phyloP scores from a whole-genome alignment of 2,329 filamentous ascomycete species.

The Orbilia quercus region DNA sequence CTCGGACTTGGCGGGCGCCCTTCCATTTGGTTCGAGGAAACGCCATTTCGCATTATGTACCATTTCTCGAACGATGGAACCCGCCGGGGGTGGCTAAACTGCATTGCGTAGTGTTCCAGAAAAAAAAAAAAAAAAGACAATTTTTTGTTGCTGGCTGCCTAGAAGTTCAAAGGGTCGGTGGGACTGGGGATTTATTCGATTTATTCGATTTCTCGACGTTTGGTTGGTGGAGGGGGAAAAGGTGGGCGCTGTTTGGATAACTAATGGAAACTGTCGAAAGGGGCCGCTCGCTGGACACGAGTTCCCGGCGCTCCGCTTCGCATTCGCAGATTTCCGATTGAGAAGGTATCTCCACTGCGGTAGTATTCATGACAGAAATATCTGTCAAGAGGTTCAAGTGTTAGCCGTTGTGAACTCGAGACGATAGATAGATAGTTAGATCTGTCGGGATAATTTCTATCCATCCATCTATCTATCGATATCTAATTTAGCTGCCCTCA shows the following conservation, averaged over 20 bases:
- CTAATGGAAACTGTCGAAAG: slow-evolving; percentile 9
- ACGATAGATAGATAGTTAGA: too few relatives aligned
- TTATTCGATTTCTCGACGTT: slow-evolving; percentile 12
- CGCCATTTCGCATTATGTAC: too few relatives aligned
- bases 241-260: background rate
- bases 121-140: slow-evolving; percentile 35
- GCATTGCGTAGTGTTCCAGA: slow-evolving; percentile 54
- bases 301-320: slow-evolving; percentile 22
- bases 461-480: too few relatives aligned
- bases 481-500: too few relatives aligned
- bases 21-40: slow-evolving; percentile 14
- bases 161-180: slow-evolving; percentile 18
- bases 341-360: slow-evolving; percentile 23
- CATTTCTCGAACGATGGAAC: too few relatives aligned
- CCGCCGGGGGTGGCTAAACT: slow-evolving; percentile 39
- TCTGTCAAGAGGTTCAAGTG: background rate
- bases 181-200: slow-evolving; percentile 24
- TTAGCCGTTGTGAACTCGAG: background rate
- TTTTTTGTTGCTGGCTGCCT: slow-evolving; percentile 36
- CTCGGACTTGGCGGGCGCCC: slow-evolving; percentile 46
- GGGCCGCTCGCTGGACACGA: slow-evolving; percentile 39
- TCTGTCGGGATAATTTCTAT: too few relatives aligned
- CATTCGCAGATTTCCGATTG: slow-evolving; percentile 23
- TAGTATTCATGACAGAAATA: slow-evolving; percentile 37
- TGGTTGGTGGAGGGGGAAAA: slow-evolving; percentile 37